Evolutionary conservation across 345 rosid genomes (phyloP).

Genomic region (Eutrema yunnanense): DNA sequence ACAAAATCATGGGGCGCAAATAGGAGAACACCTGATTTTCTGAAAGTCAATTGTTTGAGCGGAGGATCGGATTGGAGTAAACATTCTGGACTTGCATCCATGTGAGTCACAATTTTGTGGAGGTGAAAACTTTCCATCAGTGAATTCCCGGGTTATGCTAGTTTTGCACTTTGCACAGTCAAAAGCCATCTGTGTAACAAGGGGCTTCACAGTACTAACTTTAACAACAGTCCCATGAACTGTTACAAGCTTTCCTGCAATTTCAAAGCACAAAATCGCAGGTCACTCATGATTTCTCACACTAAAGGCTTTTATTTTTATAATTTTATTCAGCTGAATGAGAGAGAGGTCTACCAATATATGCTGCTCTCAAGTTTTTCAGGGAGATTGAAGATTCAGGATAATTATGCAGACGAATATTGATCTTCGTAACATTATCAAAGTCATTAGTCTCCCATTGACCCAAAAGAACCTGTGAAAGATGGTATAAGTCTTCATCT

Average conservation of each 20-base stretch:
- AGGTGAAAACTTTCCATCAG: conserved; percentile 90
- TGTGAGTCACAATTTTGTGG: conserved; percentile 57
- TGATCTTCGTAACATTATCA: conserved; percentile 52
- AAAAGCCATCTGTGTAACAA: conserved; percentile 68
- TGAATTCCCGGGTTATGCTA: conserved; percentile 52
- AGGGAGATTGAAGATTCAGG: conserved; percentile 78
- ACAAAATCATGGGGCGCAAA: not conserved
- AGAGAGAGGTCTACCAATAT: conserved; percentile 56
- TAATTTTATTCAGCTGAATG: not conserved
- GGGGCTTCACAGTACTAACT: conserved; percentile 84
- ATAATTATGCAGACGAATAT: conserved; percentile 67
- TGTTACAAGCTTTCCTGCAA: conserved; percentile 87
- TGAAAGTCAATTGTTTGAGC: conserved; percentile 81
- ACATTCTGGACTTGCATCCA: conserved; percentile 85
- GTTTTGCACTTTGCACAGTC: conserved; percentile 74
- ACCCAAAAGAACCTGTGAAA: conserved; percentile 39
- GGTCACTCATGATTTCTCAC: not conserved
- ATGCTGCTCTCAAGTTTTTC: conserved; percentile 90
- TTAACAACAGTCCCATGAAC: conserved; percentile 84
- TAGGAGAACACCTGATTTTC: conserved; percentile 62
- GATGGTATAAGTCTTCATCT: not conserved
- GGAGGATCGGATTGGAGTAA: conserved; percentile 70
- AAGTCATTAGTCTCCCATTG: conserved; percentile 34
- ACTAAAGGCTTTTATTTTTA: not conserved
- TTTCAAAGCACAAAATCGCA: conserved; percentile 8